Conservation (phyloP, 2,329 filamentous ascomycete species). For the Phialophora tarda region DNA sequence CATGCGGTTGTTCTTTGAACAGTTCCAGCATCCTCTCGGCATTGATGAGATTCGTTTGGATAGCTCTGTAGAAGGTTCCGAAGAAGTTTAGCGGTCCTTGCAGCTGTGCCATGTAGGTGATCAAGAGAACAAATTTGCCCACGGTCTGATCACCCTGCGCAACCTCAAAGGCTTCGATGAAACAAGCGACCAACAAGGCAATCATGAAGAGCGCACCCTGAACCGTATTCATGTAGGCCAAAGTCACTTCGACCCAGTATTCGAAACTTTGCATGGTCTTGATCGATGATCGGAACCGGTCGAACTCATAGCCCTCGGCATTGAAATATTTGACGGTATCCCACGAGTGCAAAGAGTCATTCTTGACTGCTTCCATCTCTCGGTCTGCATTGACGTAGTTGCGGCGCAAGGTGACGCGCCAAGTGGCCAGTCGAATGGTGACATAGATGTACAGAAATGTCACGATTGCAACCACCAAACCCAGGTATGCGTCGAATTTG, state of each 20-base stretch:
- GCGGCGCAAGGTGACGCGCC: constrained; percentile 85
- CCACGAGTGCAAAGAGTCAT: constrained; percentile 98
- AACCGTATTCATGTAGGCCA: constrained; percentile 80
- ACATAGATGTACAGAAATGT: constrained; percentile 97
- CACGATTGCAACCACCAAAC: constrained; percentile 84
- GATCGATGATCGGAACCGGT: constrained; percentile 73
- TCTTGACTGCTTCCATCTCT: constrained; percentile 96
- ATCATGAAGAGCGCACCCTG: constrained; percentile 81
- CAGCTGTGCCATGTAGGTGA: constrained; percentile 79
- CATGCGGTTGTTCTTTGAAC: constrained; percentile 94
- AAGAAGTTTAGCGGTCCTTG: constrained; percentile 85
- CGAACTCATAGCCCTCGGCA: constrained; percentile 78
- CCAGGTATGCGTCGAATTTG: constrained; percentile 85
- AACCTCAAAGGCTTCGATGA: constrained; percentile 79
- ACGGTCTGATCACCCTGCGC: constrained; percentile 68
- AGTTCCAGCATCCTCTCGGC: constrained; percentile 92
- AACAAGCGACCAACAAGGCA: constrained; percentile 72
- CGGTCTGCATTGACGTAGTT: constrained; percentile 94
- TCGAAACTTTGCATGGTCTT: constrained; percentile 74
- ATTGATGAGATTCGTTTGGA: constrained; percentile 96
- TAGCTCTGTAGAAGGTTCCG: constrained; percentile 92
- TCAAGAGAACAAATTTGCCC: constrained; percentile 73
- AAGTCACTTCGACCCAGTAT: constrained; percentile 75
- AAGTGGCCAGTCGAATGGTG: constrained; percentile 94
- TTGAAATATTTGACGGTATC: constrained; percentile 95